phyloP scores from a whole-genome alignment of 108 stramenopile species.

The Discostella pseudostelligera region DNA sequence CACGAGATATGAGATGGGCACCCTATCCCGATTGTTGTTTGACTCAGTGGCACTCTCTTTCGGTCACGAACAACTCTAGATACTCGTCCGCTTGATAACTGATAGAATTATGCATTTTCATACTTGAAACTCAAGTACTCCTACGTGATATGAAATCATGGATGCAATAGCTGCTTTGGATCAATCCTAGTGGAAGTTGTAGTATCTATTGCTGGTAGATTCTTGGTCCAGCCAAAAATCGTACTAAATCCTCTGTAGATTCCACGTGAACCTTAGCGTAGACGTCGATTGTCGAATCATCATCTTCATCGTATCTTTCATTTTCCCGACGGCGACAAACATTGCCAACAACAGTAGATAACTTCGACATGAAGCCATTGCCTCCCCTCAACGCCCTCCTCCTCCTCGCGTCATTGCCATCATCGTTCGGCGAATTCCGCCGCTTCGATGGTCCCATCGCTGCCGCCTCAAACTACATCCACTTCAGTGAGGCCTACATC shows the following conservation, averaged over 20 bases:
- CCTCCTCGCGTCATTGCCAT: not conserved
- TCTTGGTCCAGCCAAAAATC: too few relatives aligned
- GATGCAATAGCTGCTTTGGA: too few relatives aligned
- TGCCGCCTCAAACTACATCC: conserved; percentile 57
- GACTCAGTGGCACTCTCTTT: not conserved
- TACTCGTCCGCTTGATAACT: too few relatives aligned
- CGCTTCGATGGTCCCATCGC: conserved; percentile 43
- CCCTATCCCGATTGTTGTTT: conserved; percentile 7
- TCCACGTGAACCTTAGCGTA: too few relatives aligned
- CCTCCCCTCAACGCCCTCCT: not conserved
- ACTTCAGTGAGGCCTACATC: conserved; percentile 72
- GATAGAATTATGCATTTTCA: not conserved
- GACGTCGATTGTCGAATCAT: too few relatives aligned
- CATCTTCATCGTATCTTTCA: too few relatives aligned
- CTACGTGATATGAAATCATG: not conserved
- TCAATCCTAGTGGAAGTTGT: too few relatives aligned
- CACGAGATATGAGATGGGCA: too few relatives aligned
- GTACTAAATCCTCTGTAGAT: not conserved
- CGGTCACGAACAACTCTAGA: not conserved
- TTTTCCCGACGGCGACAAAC: too few relatives aligned
- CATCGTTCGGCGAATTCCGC: conserved; percentile 28
- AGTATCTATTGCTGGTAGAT: too few relatives aligned
- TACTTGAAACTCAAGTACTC: not conserved
- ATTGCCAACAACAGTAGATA: not conserved
- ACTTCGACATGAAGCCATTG: conserved; percentile 6